Evolutionary conservation across 805 yeast species (phyloP).

Genomic region (Jamesozyma hellenica): DNA sequence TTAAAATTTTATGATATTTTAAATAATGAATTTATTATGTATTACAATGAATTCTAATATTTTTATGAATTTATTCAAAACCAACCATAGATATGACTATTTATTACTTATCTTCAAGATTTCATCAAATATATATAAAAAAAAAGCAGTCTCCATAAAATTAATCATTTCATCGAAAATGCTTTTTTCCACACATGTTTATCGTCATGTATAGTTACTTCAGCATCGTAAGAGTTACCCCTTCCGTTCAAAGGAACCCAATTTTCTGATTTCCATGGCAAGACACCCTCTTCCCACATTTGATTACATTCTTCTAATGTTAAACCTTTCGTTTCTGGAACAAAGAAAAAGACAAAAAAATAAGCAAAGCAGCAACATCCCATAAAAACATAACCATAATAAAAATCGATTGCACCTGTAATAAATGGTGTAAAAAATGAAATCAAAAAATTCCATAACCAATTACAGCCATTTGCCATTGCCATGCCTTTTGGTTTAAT

Average conservation of each 20-base stretch:
- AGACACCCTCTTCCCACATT: slow-evolving; percentile 34
- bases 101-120: too few species aligned
- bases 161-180: too few species aligned
- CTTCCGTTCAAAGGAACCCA: slow-evolving; percentile 38
- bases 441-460: slow-evolving; percentile 55
- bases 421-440: slow-evolving; percentile 62
- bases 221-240: slow-evolving; percentile 10
- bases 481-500: slow-evolving; percentile 45
- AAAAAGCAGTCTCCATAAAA: too few species aligned
- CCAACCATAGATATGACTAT: too few species aligned
- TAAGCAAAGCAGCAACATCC: slow-evolving; percentile 43
- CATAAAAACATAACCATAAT: slow-evolving; percentile 49
- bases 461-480: slow-evolving; percentile 49
- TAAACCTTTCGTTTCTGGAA: slow-evolving; percentile 67
- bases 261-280: slow-evolving; percentile 34
- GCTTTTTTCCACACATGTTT: too few species aligned
- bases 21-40: too few species aligned
- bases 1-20: too few species aligned
- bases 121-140: too few species aligned
- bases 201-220: slow-evolving; percentile 8
- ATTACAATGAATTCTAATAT: too few species aligned
- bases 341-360: slow-evolving; percentile 54
- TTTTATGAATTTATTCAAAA: too few species aligned
- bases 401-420: slow-evolving; percentile 49
- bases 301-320: slow-evolving; percentile 66